Percentiles rank a stretch among this genome's conserved stretches.
Evolutionary conservation across 352 stramenopile genomes (phyloP).

Genomic region (Globisporangium okanoganense): DNA sequence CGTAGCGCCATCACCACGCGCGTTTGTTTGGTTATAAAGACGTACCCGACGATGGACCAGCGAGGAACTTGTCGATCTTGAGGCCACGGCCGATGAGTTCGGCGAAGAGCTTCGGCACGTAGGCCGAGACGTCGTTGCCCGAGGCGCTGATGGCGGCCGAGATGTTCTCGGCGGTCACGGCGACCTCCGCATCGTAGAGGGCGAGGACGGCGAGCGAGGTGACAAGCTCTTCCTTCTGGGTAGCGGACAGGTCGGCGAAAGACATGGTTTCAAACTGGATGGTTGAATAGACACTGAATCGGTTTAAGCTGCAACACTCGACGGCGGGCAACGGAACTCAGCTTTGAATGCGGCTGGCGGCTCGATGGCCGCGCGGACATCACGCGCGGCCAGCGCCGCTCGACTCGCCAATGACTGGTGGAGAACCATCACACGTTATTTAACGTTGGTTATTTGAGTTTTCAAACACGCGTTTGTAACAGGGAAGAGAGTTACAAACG

Average conservation of each 20-base stretch:
- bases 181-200: conserved; percentile 67
- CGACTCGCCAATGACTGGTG: conserved; percentile 67
- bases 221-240: conserved; percentile 84
- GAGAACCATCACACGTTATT: conserved; percentile 28
- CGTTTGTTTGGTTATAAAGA: conserved; percentile 7
- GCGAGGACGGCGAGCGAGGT: conserved; percentile 82
- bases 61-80: conserved; percentile 87
- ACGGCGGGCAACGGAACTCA: conserved; percentile 56
- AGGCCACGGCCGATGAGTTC: conserved; percentile 78
- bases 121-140: conserved; percentile 72
- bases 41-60: conserved; percentile 82
- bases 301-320: conserved; percentile 66
- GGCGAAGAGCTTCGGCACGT: conserved; percentile 80
- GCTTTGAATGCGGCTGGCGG: conserved; percentile 28
- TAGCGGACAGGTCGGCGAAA: conserved; percentile 79
- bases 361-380: neutral
- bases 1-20: neutral
- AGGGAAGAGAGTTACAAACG: neutral
- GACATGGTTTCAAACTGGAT: conserved; percentile 70
- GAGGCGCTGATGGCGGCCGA: conserved; percentile 67
- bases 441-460: neutral
- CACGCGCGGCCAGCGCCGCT: neutral
- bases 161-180: conserved; percentile 81
- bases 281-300: conserved; percentile 73
- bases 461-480: neutral